Base-by-base conservation (phyloP, 371 early-diverging fungal genomes). In the Mucor ambiguus region DNA sequence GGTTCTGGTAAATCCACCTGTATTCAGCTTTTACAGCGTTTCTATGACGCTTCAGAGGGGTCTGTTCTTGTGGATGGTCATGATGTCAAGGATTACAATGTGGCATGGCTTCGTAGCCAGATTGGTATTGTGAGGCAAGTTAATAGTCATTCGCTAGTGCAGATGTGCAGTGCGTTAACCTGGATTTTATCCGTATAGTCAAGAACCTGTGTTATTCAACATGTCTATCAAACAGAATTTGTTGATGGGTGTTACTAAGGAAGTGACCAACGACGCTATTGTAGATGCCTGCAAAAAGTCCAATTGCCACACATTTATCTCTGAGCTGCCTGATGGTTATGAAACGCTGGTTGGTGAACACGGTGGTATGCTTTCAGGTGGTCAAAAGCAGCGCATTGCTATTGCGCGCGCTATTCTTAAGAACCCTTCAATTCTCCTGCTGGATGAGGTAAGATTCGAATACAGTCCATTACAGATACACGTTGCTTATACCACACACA, bases 161-260 rank as follows among this genome's bases (percentile, higher is more conserved):
- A 37, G 37, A 12, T 7, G 33, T 33, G 14, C 11, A 11, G 37
- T 37, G 37, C 14, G 14, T 37, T 12, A 1, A 37, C 37, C 14
- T 37, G 2, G 2, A 11, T 37, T 37, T 14, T 8, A 1, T n/a
- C 41, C 6, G 0, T 4, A 35, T 20, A 84, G 89, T 14, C 95
- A 95, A 76, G 96, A 96, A 66, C 96, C 96, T 22, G 86, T 91
- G 22, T 76, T 96, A n/a, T 96, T 96, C 79, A 89, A 92, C 55
- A 88, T 87, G 44, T 88, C 91, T 28, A 89, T 96, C 60, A 77
- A 80, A 58, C 89, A 94, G 72, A 96, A 96, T 76, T 82, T 96
- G 43, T 66, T 86, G 22, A 79, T 87, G 72, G 93, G 93, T 56
- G 79, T 84, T 35, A 60, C 75, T 6, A 66, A 76, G 14, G 74